Evolutionary conservation across 2,329 filamentous ascomycete species (phyloP), one percentile per base, ranked within the genome.

Genomic region (Aureobasidium sp.): DNA sequence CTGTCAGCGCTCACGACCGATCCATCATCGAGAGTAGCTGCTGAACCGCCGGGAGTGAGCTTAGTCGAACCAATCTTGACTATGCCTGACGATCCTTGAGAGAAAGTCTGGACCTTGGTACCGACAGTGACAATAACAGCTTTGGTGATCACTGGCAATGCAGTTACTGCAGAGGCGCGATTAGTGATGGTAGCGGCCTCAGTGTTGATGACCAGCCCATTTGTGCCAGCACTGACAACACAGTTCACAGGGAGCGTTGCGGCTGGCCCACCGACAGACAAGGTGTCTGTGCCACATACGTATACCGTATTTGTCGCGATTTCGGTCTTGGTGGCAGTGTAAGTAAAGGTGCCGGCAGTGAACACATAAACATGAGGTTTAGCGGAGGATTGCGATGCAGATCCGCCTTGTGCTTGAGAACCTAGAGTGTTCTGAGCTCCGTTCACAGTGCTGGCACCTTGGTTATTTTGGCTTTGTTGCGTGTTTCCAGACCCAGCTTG

Each of bases 1-100:
- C 37, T 51, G 16, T 25, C 58, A 14, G 54, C 57, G 25, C 65
- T 68, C 25, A 67, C 47, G 11, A 65, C 58, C n/a, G 65, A 25
- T 4, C 67, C 67, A 27, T 64, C 61, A 3, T 61, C 39, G 10
- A 69, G 59, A 2, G 63, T 66, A 30, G 65, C 59, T 11, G 63
- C 58, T 2, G 64, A 49, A 9, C 66, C 66, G 7, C 65, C 64
- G 5, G 50, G 29, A 21, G 50, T 59, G 21, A 63, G 53, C 14
- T 63, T 68, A n/a, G 63, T 55, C 13, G 62, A 61, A 13, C 63
- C 66, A 27, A 69, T 58, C 4, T 65, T 47, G 25, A 62, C 62
- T n/a, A 63, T 34, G 5, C 59, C 59, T 34, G 37, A 27, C 13
- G 59, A n/a, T 3, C 37, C 59, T 21, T 29, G n/a, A 10, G 54